A percentile compares a stretch with the other conserved stretches of the same genome.
Evolutionary conservation across 495 filamentous ascomycete genomes (phyloP).

Genomic region (Penicillium turbatum): DNA sequence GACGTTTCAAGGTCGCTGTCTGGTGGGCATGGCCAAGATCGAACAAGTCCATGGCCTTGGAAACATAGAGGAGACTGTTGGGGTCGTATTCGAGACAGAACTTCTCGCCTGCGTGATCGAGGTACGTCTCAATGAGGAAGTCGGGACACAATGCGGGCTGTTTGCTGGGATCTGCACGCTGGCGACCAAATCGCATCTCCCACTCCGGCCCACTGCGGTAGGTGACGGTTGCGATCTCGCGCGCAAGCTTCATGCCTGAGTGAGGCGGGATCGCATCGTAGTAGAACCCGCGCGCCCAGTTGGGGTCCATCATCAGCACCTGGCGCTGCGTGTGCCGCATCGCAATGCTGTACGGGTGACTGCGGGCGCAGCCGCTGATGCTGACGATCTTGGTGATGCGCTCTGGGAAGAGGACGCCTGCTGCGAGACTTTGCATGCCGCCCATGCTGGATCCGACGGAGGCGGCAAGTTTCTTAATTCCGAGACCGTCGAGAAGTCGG

Average conservation of each 20-base stretch:
- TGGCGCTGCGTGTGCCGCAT: constrained; percentile 99
- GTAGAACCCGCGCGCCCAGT: constrained; percentile 97
- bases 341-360: constrained; percentile 96
- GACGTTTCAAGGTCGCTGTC: constrained; percentile 40
- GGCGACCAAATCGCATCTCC: constrained; percentile 89
- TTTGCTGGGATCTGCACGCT: constrained; percentile 77
- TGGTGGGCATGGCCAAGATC: constrained; percentile 75
- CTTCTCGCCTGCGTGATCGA: constrained; percentile 98
- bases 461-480: constrained; percentile 77
- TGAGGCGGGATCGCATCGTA: constrained; percentile 88
- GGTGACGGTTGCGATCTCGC: constrained; percentile 96
- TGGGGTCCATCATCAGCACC: constrained; percentile 97
- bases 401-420: constrained; percentile 80
- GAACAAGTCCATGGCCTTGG: constrained; percentile 98
- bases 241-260: constrained; percentile 93
- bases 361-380: constrained; percentile 90
- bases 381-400: constrained; percentile 77
- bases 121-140: constrained; percentile 96
- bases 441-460: constrained; percentile 97
- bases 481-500: constrained; percentile 74
- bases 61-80: constrained; percentile 94
- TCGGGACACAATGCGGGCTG: constrained; percentile 93
- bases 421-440: constrained; percentile 93
- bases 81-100: constrained; percentile 98
- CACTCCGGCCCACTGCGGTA: constrained; percentile 97